Evolutionary conservation across 768 basidiomycete species (phyloP), one percentile per base, ranked within the genome.

Genomic region (Rhizopogon rudus): DNA sequence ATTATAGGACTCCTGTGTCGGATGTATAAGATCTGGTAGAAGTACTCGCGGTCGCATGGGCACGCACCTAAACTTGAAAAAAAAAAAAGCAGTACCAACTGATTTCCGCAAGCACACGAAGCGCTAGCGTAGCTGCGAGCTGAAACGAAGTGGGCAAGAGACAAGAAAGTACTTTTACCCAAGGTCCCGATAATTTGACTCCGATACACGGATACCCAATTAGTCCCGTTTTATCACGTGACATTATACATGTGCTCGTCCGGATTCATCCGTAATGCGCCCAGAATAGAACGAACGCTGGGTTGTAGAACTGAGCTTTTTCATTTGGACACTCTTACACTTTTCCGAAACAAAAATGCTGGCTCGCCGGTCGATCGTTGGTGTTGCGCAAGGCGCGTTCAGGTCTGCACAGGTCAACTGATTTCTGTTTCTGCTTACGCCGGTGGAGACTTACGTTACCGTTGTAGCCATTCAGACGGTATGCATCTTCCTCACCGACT

Each of bases 401-500:
- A 77, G 61, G 63, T 70, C 66, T 60, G 64, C 78, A 53, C 77
- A 77, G 67, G 88, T 87, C 48, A 77, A 61, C 22, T 25, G 33
- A 16, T 16, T 39, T 28, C 16, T 12, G 13, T 49, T 49, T 37
- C 20, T 37, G 14, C 14, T 49, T 22, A 28, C 46, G 5, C 35
- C 35, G 31, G 16, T 49, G 8, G 5, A 40, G 45, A 43, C 61
- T 63, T 42, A 63, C 54, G 42, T 63, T 55, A 51, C 56, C 48
- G 53, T 55, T 49, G 41, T 56, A 88, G 86, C 61, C 77, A 53
- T 67, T 77, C 63, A 78, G 89, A 65, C 71, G 73, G 53, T 91
- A 87, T 67, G 89, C 91, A 61, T 73, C 80, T 44, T 77, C 81
- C 37, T 72, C 90, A 50, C 88, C 95, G 31, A 93, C 94, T 49